phyloP scores from a whole-genome alignment of 495 filamentous ascomycete species.

The Annulohypoxylon bovei region DNA sequence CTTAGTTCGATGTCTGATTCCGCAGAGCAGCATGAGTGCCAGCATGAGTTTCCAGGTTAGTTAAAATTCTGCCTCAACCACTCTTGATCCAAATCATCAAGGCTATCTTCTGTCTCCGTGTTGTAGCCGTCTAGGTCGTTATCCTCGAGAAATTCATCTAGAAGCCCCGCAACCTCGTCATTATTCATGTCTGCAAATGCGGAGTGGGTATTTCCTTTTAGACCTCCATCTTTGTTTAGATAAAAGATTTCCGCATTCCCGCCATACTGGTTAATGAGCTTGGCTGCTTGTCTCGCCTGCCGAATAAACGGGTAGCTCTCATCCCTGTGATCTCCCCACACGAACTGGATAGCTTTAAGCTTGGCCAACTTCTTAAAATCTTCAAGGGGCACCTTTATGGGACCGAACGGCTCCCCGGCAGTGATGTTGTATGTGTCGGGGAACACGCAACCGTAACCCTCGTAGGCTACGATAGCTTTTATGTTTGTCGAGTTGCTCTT shows the following conservation, averaged over 20 bases:
- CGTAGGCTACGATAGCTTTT: slow-evolving; percentile 60
- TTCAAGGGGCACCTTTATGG: slow-evolving; percentile 51
- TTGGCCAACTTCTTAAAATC: slow-evolving; percentile 59
- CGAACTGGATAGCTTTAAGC: slow-evolving; percentile 55
- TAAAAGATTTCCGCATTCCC: slow-evolving; percentile 57
- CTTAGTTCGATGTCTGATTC: too few species aligned
- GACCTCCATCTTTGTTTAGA: slow-evolving; percentile 50
- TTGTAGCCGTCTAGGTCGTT: slow-evolving; percentile 50
- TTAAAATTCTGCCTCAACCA: neutral
- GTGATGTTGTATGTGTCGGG: slow-evolving; percentile 54
- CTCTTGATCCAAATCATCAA: neutral
- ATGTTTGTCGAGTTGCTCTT: slow-evolving; percentile 57
- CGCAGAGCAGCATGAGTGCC: too few species aligned
- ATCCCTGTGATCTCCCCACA: slow-evolving; percentile 58
- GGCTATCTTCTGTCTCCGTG: slow-evolving; percentile 12
- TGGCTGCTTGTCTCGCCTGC: slow-evolving; percentile 48
- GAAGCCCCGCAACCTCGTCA: slow-evolving; percentile 51
- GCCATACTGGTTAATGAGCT: slow-evolving; percentile 57
- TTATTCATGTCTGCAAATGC: slow-evolving; percentile 60
- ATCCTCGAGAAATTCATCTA: slow-evolving; percentile 52
- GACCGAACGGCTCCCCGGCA: slow-evolving; percentile 46
- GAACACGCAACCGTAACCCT: slow-evolving; percentile 57
- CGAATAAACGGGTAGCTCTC: slow-evolving; percentile 45
- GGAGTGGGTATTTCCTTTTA: slow-evolving; percentile 58
- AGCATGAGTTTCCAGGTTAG: too few species aligned